Evolutionary conservation across 2,329 filamentous ascomycete genomes (phyloP), one percentile per base, ranked within the genome.

Genomic region (Elsinoe arachidis): DNA sequence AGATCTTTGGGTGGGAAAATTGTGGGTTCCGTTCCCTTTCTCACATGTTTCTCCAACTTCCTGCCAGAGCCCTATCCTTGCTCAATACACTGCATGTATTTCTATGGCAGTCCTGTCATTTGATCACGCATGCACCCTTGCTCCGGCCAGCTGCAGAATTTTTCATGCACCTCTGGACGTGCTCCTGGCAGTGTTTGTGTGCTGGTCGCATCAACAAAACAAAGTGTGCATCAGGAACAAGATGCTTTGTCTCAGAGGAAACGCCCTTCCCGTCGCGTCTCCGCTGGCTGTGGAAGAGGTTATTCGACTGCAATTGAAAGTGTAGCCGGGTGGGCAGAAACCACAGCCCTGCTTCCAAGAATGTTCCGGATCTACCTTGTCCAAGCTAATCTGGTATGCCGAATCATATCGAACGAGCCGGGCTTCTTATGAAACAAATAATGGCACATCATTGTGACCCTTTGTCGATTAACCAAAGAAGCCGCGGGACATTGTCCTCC

Each of bases 171-270:
- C 21, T 19, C 12, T 19, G n/a, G 2, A n/a, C 11, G 4, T 30
- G 21, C 41, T 35, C 12, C 46, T 35, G 46, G 12, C 11, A 34
- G 23, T 35, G 46, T 34, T 51, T 51, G 33, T 51, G 41, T 46
- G 2, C n/a, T 23, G 12, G 9, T 35, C 23, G n/a, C 17, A 51
- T 34, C 46, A 51, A 51, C 46, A 51, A 51, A 46, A 46, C 41
- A 46, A 46, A 46, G 41, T 23, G 19, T 46, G 46, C 46, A 51
- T 51, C 46, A 51, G 46, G 46, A 6, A 51, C 46, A 51, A 51
- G 19, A 51, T 51, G 26, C 46, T 34, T 34, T 49, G 44, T 49
- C 44, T 49, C 44, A 49, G 44, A 26, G 44, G 17, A 33, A 34
- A 26, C 44, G 26, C 26, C 21, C 44, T 34, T 26, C 26, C 44